phyloP scores from a whole-genome alignment of 371 early-diverging fungal genomes.

The Syncephalis fuscata region DNA sequence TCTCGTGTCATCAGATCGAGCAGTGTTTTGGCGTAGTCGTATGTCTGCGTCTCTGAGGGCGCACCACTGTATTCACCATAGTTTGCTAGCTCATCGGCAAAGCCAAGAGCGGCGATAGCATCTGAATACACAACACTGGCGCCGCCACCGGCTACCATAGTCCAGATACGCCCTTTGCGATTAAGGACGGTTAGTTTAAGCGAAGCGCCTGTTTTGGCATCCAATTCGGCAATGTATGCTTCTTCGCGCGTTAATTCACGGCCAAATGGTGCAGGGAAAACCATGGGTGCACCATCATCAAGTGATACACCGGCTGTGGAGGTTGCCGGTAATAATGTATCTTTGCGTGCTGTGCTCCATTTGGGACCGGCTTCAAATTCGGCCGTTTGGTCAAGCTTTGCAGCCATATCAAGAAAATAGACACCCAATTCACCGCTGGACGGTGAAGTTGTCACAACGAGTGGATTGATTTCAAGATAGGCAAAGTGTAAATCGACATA shows the following conservation, averaged over 20 bases:
- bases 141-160: conserved; percentile 98
- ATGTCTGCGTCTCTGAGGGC: conserved; percentile 94
- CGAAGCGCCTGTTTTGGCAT: conserved; percentile 95
- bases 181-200: conserved; percentile 94
- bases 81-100: conserved; percentile 88
- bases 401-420: conserved; percentile 88
- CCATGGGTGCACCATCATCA: conserved; percentile 77
- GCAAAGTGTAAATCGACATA: conserved; percentile 94
- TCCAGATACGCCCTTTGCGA: conserved; percentile 90
- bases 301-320: conserved; percentile 18
- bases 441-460: conserved; percentile 72
- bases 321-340: neutral
- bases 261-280: conserved; percentile 96
- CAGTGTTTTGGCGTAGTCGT: conserved; percentile 96
- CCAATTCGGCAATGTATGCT: conserved; percentile 92
- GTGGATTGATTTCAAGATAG: conserved; percentile 96
- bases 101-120: conserved; percentile 92
- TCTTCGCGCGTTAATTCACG: conserved; percentile 91
- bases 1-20: conserved; percentile 94
- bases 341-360: conserved; percentile 64
- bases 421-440: conserved; percentile 29
- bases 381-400: conserved; percentile 96
- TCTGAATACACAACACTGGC: conserved; percentile 94
- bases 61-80: conserved; percentile 99
- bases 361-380: conserved; percentile 90